Base-by-base conservation (phyloP, 345 rosid species). In the Litchi chinensis region DNA sequence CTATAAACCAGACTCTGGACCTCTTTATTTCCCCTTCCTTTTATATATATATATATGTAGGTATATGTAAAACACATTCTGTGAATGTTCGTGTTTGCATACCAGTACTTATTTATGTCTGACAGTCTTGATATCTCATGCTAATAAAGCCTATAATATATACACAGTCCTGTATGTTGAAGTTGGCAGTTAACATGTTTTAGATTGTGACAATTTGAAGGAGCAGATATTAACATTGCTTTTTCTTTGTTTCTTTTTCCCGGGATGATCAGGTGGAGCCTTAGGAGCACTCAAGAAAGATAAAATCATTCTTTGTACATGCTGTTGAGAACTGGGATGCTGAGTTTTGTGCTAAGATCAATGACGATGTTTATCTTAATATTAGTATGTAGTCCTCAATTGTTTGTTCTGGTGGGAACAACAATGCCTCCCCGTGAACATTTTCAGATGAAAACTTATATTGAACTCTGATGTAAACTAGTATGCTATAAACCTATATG, bases 361-460 rank as follows among this genome's bases (percentile, higher is more conserved):
- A 89, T 83, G 97, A 92, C 79, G 92, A 89, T 79, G 92, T 91
- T 85, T 92, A 86, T 89, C 87, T 91, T 79, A 88, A 92, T 83
- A 88, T 89, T 6, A 93, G 97, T 91, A 91, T 75, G 89, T 81
- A 56, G 63, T 63, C 54, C 60, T 74, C 41, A 8, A 57, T 73
- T 46, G 37, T 69, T 70, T 37, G 1, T 76, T 80, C 44, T 40
- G 56, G 26, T 65, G 44, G 19, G 52, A 77, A 68, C 70, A 71
- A 71, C 39, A 69, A 8, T 16, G 32, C 78, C 28, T 59, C 37
- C 54, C n/a, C 21, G 41, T 39, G 54, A 32, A 73, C 6, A 3
- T 77, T 48, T 8, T 60, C 37, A 59, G 22, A 5, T 43, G 70
- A 65, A 22, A 39, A 8, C 70, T 76, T 40, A 40, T 19, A 43